Evolutionary conservation across 176 grass and related monocot species (phyloP), one percentile per base, ranked within the genome.

Genomic region (Ampelocalamus luodianensis): DNA sequence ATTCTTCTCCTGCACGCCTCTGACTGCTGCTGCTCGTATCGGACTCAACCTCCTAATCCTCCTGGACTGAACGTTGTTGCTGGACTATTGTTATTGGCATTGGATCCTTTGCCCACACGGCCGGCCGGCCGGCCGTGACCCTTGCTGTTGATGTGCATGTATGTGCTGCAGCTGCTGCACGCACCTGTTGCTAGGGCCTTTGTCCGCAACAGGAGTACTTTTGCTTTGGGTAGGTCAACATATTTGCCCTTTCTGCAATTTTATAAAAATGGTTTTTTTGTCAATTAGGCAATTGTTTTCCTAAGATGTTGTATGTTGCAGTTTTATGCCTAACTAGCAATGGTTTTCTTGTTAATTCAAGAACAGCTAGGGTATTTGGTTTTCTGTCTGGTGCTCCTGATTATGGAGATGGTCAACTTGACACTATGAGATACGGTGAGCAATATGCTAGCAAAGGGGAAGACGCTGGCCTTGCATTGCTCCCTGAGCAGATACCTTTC

Each of bases 371-470:
- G 90, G 90, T 96, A 66, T 99, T 99, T 92, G 78, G 91, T 56
- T 99, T 99, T 93, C 79, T 90, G 58, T 99, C 96, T 88, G 93
- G 91, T 87, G 87, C 96, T 63, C 96, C 93, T 78, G 96, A 99
- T 89, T 99, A 96, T 81, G 96, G 93, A 87, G 86, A 82, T 78
- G 96, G 96, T 79, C 90, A 94, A 43, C 87, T 99, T 72, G 93
- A 99, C 74, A 99, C 93, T 53, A 89, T 81, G 86, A 89, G 93
- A 58, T 99, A 99, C 72, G 93, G 96, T 67, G 96, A 96, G 83
- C 96, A 96, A 75, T 99, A 99, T 89, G 93, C 96, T 78, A 95
- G 91, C 85, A 91, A 92, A 69, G 81, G 93, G 45, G 96, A 94
- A 83, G 96, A 99, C 55, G 89, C 96, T 65, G 91, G 96, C 43